Conservation (phyloP, 257 asterid genomes). For the Phtheirospermum japonicum region DNA sequence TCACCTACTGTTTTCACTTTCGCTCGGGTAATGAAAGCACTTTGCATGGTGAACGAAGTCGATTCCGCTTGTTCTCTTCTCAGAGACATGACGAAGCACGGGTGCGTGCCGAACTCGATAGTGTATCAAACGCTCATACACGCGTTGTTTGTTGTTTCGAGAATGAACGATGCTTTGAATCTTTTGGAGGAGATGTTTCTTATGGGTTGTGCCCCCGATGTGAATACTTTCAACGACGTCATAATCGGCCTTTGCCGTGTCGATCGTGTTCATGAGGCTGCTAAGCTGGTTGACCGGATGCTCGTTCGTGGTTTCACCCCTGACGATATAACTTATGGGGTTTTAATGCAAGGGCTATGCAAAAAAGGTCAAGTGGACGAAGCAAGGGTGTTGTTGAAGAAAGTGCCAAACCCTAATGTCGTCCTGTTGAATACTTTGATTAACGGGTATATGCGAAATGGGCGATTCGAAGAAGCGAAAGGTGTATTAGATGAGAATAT, state of each 20-base stretch:
- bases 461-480: slow-evolving; percentile 72
- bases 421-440: slow-evolving; percentile 66
- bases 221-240: slow-evolving; percentile 78
- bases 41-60: slow-evolving; percentile 67
- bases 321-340: slow-evolving; percentile 75
- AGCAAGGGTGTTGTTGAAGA: slow-evolving; percentile 60
- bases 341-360: slow-evolving; percentile 75
- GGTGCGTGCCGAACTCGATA: slow-evolving; percentile 84
- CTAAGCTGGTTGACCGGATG: slow-evolving; percentile 90
- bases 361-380: slow-evolving; percentile 61
- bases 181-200: slow-evolving; percentile 94
- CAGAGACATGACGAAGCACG: slow-evolving; percentile 92
- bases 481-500: slow-evolving; percentile 47
- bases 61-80: slow-evolving; percentile 83
- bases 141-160: slow-evolving; percentile 49
- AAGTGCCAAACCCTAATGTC: slow-evolving; percentile 56
- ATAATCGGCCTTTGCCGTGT: slow-evolving; percentile 70
- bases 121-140: slow-evolving; percentile 85
- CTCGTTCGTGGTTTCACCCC: slow-evolving; percentile 67
- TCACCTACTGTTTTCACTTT: slow-evolving; percentile 77
- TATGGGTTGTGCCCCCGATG: slow-evolving; percentile 87
- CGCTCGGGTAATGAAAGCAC: slow-evolving; percentile 71
- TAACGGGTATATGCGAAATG: slow-evolving; percentile 52
- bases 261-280: slow-evolving; percentile 81
- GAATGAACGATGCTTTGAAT: slow-evolving; percentile 74